Percentiles rank a stretch among this genome's conserved stretches.
Evolutionary conservation across 1,139 yeast species (phyloP).

Genomic region (Sugiyamaella neomexicana): DNA sequence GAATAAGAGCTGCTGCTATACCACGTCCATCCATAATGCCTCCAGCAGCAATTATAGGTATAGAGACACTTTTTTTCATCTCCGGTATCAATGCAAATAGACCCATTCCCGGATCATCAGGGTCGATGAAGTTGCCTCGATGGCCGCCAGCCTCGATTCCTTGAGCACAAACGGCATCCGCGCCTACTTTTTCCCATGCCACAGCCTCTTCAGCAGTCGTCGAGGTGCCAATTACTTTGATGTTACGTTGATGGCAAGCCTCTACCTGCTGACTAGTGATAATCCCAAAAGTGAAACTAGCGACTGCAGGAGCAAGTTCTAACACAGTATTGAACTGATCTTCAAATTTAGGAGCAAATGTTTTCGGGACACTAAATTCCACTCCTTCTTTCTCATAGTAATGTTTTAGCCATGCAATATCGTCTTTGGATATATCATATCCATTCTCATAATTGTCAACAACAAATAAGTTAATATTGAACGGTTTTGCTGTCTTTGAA

Average conservation of each 20-base stretch:
- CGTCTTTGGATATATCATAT: conserved; percentile 17
- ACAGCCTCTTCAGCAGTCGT: conserved; percentile 48
- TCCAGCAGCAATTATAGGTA: conserved; percentile 48
- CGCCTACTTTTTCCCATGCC: conserved; percentile 36
- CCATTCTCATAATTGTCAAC: conserved; percentile 19
- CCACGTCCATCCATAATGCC: conserved; percentile 45
- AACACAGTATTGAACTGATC: conserved; percentile 27
- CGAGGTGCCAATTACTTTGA: conserved; percentile 46
- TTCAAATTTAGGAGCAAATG: conserved; percentile 26
- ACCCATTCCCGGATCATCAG: conserved; percentile 28
- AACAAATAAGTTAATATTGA: conserved; percentile 46
- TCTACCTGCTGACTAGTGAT: conserved; percentile 40
- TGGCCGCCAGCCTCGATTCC: conserved; percentile 60
- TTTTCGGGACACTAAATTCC: conserved; percentile 19
- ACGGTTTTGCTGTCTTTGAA: conserved; percentile 26
- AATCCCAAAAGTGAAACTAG: conserved; percentile 49
- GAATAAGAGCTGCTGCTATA: conserved; percentile 36
- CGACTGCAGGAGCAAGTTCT: conserved; percentile 39
- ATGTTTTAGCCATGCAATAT: conserved; percentile 22
- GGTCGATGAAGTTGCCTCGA: conserved; percentile 43
- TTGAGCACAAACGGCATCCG: conserved; percentile 49
- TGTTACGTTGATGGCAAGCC: conserved; percentile 37
- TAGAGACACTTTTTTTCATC: conserved; percentile 32
- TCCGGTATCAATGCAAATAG: conserved; percentile 37
- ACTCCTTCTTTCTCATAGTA: conserved; percentile 20